These are phyloP conservation scores for Penicillium bovifimosum DNA, from an alignment of 495 filamentous ascomycete species.

Conservation along the genomic window DNA sequence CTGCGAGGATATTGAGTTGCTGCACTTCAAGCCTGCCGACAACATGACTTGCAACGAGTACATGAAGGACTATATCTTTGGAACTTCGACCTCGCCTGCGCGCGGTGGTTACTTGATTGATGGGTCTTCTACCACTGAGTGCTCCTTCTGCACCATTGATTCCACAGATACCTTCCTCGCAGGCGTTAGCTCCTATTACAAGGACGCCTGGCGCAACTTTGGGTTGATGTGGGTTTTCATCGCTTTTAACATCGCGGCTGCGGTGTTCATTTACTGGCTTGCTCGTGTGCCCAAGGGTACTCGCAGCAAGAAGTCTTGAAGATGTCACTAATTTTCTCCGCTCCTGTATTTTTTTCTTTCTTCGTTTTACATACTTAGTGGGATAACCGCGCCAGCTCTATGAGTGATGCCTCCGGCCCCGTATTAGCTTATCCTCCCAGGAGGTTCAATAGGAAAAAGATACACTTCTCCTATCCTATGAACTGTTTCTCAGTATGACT, in stretches of 20 bases:
- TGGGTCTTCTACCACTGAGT: slow-evolving; percentile 45
- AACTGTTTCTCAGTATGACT: too few relatives aligned
- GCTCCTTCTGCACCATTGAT: slow-evolving; percentile 56
- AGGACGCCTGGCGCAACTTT: slow-evolving; percentile 67
- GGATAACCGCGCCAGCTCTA: too few relatives aligned
- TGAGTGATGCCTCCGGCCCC: too few relatives aligned
- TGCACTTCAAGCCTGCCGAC: slow-evolving; percentile 47
- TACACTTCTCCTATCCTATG: too few relatives aligned
- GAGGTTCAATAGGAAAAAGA: too few relatives aligned
- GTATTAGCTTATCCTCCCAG: too few relatives aligned
- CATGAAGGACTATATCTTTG: slow-evolving; percentile 45
- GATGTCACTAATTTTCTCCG: slow-evolving; percentile 1
- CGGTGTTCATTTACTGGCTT: slow-evolving; percentile 73
- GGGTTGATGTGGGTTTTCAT: slow-evolving; percentile 63
- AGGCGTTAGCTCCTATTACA: slow-evolving; percentile 43
- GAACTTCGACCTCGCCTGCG: background rate
- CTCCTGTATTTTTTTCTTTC: background rate
- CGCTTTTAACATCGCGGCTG: slow-evolving; percentile 63
- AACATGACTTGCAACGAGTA: slow-evolving; percentile 53
- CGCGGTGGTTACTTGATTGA: slow-evolving; percentile 52
- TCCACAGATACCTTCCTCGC: slow-evolving; percentile 60
- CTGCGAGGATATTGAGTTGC: slow-evolving; percentile 54
- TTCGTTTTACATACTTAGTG: background rate
- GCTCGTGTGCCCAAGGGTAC: slow-evolving; percentile 65
- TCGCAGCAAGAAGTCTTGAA: slow-evolving; percentile 28